Evolutionary conservation across 1,139 yeast genomes (phyloP).

Genomic region (Meyerozyma sp.): DNA sequence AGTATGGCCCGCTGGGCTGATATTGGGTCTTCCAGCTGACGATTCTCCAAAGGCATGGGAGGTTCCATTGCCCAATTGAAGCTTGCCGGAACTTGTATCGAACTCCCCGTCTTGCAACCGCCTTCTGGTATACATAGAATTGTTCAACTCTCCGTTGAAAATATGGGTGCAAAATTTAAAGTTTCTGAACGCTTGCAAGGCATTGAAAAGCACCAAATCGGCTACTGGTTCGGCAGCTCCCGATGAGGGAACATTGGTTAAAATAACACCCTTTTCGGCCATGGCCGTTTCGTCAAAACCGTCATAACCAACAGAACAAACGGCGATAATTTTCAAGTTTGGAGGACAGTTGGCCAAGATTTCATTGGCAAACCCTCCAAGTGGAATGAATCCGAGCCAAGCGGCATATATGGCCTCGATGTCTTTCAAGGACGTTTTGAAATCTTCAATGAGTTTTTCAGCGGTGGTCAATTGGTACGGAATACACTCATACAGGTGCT

Average conservation of each 20-base stretch:
- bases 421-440: slow-evolving; percentile 27
- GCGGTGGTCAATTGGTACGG: slow-evolving; percentile 35
- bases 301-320: slow-evolving; percentile 72
- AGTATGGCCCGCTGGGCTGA: slow-evolving; percentile 52
- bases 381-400: slow-evolving; percentile 48
- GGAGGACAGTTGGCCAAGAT: slow-evolving; percentile 48
- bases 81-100: slow-evolving; percentile 31
- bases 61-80: slow-evolving; percentile 17
- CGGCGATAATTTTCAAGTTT: slow-evolving; percentile 49
- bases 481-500: slow-evolving; percentile 37
- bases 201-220: slow-evolving; percentile 59
- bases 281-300: slow-evolving; percentile 42
- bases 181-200: slow-evolving; percentile 59
- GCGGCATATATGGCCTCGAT: slow-evolving; percentile 60
- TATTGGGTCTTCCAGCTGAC: slow-evolving; percentile 28
- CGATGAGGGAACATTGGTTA: slow-evolving; percentile 63
- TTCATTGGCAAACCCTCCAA: slow-evolving; percentile 47
- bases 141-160: slow-evolving; percentile 23
- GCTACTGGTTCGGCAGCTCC: slow-evolving; percentile 72
- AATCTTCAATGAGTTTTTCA: slow-evolving; percentile 36
- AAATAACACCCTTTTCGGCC: slow-evolving; percentile 37
- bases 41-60: slow-evolving; percentile 42
- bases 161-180: slow-evolving; percentile 45
- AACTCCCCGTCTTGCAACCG: slow-evolving; percentile 30
- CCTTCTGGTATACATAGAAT: slow-evolving; percentile 40